Evolutionary conservation across 73 alveolate genomes (phyloP).

Genomic region (Uronychia setigera): DNA sequence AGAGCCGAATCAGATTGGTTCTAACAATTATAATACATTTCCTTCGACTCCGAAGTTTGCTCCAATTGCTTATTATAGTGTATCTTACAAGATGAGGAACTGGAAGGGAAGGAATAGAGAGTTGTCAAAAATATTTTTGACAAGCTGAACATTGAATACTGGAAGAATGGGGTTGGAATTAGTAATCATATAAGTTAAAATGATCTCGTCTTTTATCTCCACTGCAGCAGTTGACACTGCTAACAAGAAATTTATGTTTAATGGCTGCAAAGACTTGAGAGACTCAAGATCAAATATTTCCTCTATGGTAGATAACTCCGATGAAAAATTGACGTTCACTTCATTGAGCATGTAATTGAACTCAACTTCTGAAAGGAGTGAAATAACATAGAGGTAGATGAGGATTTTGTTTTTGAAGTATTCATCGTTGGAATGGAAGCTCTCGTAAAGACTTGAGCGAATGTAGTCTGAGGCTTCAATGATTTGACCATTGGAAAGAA

Average conservation of each 20-base stretch:
- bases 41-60: too few relatives aligned
- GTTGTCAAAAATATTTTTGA: neutral
- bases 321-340: neutral
- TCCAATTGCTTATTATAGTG: neutral
- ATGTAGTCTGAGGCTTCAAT: neutral
- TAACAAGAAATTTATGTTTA: too few relatives aligned
- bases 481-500: neutral
- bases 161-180: neutral
- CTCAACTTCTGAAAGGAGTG: neutral
- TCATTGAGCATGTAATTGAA: neutral
- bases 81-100: neutral
- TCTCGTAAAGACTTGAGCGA: neutral
- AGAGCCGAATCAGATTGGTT: neutral
- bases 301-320: neutral
- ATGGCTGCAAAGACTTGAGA: neutral
- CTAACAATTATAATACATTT: neutral
- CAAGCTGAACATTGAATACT: neutral
- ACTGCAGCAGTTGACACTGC: neutral
- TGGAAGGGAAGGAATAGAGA: neutral
- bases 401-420: neutral
- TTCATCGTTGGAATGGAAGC: neutral
- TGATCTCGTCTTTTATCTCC: neutral
- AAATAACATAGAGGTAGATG: neutral
- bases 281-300: too few relatives aligned
- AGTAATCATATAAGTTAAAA: too few relatives aligned